Base-by-base conservation (phyloP, 208 protist genomes). In the Phytomonas serpens region DNA sequence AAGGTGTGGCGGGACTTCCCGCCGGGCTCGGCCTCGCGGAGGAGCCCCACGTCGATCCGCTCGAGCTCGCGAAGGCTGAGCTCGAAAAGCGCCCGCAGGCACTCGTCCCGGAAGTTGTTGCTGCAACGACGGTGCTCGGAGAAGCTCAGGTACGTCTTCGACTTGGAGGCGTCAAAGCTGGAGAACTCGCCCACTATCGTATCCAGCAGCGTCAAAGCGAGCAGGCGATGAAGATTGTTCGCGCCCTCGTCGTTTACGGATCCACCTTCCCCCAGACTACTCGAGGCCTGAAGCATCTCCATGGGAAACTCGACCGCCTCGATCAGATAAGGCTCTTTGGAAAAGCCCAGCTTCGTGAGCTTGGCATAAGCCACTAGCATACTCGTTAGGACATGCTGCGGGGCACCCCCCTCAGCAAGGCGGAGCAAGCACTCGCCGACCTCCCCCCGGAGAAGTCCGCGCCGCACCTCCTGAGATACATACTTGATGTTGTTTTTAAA, bases 71-170 rank as follows among this genome's bases (percentile, higher is more conserved):
- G 71, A 14, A 92, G 0, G 61, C 78, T 65, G 14, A 75, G 76
- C 23, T 71, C 51, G 72, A 93, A 93, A 69, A 95, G 79, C 47
- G 83, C 77, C 19, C 87, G 75, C 71, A 93, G 63, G 40, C 75
- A 84, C 65, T 86, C 79, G 38, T 93, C 86, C 9, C 82, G 80
- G 67, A 93, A 95, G 74, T 92, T 92, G 69, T 83, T 85, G 74
- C 83, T 93, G 72, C 84, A 90, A 57, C 83, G 88, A 3, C 90
- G 86, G 77, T 93, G 90, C 4, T 77, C 64, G 10, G 82, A 74
- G 77, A 92, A 95, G 61, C 81, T 84, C 78, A 93, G 81, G 76
- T 84, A 93, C 14, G 82, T 89, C 30, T 87, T 73, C 30, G 79
- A 73, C 66, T 82, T 85, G 31, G 81, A 84, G 27, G 83, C 84